Evolutionary conservation across 139 green algal genomes (phyloP).

Genomic region (Chlamydomonas sp.): DNA sequence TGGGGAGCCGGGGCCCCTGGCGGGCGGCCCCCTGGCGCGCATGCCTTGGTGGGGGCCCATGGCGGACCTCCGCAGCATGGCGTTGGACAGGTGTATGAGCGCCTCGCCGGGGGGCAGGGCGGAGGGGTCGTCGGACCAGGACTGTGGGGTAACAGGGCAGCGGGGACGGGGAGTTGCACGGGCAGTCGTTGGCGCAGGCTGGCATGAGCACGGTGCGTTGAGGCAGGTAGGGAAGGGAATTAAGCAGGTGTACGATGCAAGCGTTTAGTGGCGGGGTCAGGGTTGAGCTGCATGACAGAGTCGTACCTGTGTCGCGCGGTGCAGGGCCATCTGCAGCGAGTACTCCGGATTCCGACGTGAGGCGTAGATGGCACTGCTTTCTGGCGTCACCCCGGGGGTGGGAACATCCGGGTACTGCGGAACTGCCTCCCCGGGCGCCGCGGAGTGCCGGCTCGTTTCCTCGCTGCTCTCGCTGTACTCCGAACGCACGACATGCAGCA

Average conservation of each 20-base stretch:
- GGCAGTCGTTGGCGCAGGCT: not conserved
- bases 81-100: conserved; percentile 3
- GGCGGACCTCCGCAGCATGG: not conserved
- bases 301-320: conserved; percentile 2
- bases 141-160: too few relatives aligned
- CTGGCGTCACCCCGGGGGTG: conserved; percentile 2
- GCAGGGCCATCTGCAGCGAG: conserved; percentile 13
- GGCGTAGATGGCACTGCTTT: not conserved
- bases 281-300: not conserved
- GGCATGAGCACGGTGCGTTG: too few relatives aligned
- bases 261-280: not conserved
- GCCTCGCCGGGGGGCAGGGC: conserved; percentile 11
- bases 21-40: too few relatives aligned
- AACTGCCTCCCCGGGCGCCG: not conserved
- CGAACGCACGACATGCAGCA: too few relatives aligned
- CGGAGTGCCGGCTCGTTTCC: too few relatives aligned
- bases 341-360: not conserved
- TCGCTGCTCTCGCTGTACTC: too few relatives aligned
- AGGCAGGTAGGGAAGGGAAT: too few relatives aligned
- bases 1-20: too few relatives aligned
- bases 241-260: not conserved
- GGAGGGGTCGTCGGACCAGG: not conserved
- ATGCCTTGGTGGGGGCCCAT: not conserved
- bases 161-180: too few relatives aligned
- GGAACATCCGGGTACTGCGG: not conserved